Base-by-base conservation (phyloP, 2,329 filamentous ascomycete species). In the Sporothrix inflata region DNA sequence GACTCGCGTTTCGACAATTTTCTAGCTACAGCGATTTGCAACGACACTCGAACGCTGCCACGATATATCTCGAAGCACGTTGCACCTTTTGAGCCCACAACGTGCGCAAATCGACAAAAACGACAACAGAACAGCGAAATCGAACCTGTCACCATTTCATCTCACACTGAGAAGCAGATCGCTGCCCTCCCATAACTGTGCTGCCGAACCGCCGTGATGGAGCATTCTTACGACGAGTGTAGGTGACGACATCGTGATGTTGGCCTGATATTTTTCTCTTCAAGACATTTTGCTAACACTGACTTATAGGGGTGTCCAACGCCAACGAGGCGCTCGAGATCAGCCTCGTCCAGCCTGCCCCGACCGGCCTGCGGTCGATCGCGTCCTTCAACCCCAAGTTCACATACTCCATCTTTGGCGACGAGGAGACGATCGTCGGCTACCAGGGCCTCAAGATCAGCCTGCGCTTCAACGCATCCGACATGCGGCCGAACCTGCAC, bases 381-480 rank as follows among this genome's bases (percentile, higher is more conserved):
- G 86, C 88, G 34, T 87, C 88, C 38, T 98, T 99, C 81, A 87
- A 93, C 74, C 97, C 96, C 0, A 88, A 89, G 78, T 97, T 94
- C 80, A 98, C 95, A 21, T 97, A 98, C 81, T 85, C 93, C 1
- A 92, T 99, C 75, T 98, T 98, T 77, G 94, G 94, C 78, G 92
- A 98, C n/a, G 91, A 96, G 9, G 94, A 99, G 81, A 88, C 87
- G 40, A 95, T 98, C 75, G 94, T 97, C 77, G 95, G 95, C 49
- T 97, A 98, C 84, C 91, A 94, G 79, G 89, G 90, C 70, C 86
- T 97, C 71, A 89, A 89, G 75, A 91, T 98, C 78, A 88, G 89
- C 74, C 83, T 98, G 71, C 89, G 89, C 74, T 91, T 85, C 76
- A 84, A 89, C 78, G 86, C 87, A 19, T 87, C 85, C 79, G 92